These are phyloP conservation scores for Haberlea rhodopensis DNA, from an alignment of 257 asterid species.

Conservation along the genomic window DNA sequence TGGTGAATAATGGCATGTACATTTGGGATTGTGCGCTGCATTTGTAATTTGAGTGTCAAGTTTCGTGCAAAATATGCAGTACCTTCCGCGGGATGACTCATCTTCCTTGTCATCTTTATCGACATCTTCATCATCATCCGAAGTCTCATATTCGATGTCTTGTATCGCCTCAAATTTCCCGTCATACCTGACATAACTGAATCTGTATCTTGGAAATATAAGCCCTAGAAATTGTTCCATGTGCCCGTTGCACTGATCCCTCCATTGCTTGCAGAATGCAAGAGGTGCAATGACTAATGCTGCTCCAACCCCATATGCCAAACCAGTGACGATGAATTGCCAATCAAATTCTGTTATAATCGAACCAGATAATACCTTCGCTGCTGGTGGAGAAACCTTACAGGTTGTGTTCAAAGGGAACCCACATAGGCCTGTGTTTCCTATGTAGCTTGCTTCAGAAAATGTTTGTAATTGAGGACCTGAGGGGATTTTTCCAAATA, in stretches of 20 bases:
- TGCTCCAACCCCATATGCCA: constrained; percentile 59
- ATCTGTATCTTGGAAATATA: constrained; percentile 47
- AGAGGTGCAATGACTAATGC: constrained; percentile 52
- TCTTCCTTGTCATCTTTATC: constrained; percentile 36
- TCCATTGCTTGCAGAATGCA: constrained; percentile 44
- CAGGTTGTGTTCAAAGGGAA: constrained; percentile 27
- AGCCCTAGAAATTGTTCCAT: constrained; percentile 31
- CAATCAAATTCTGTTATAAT: constrained; percentile 36
- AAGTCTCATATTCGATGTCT: constrained; percentile 31
- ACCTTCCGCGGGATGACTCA: constrained; percentile 39
- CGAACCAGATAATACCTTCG: not conserved
- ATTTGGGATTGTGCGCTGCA: constrained; percentile 58
- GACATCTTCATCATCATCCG: constrained; percentile 41
- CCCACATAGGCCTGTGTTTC: constrained; percentile 39
- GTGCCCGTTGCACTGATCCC: constrained; percentile 32
- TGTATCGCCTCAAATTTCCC: constrained; percentile 42
- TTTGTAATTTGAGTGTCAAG: constrained; percentile 44
- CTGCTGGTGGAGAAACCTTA: not conserved
- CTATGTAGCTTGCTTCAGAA: constrained; percentile 3
- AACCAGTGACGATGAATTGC: constrained; percentile 50
- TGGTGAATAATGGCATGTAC: constrained; percentile 59
- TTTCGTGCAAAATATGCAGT: constrained; percentile 81
- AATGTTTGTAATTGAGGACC: constrained; percentile 25
- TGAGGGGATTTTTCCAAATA: constrained; percentile 36
- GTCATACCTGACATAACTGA: constrained; percentile 50